These are phyloP conservation scores for Sporothrix globosa DNA, from an alignment of 2,329 filamentous ascomycete genomes.

Conservation along the genomic window DNA sequence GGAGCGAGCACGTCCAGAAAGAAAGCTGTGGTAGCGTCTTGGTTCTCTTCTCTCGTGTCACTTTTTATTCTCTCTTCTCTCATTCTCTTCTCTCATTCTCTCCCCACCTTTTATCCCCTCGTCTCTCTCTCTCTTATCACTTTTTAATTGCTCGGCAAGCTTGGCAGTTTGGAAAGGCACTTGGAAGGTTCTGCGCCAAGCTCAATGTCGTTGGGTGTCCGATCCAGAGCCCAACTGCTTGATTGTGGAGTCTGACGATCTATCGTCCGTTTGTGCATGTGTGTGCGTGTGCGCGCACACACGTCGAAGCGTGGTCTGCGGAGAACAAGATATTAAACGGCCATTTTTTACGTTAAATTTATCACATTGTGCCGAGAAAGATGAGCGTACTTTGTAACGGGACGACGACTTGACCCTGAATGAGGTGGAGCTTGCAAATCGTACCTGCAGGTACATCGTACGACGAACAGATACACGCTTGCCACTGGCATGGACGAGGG, in stretches of 20 bases:
- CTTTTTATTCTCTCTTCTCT: no score
- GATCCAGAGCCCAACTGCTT: no score
- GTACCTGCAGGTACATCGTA: background rate
- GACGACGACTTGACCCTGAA: no score
- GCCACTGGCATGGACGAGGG: background rate
- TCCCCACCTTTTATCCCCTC: no score
- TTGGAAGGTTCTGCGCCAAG: slow-evolving; percentile 6
- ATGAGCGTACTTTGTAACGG: background rate
- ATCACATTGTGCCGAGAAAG: background rate
- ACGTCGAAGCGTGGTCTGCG: no score
- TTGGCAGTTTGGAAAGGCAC: background rate
- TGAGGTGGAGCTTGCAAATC: background rate
- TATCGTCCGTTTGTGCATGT: background rate
- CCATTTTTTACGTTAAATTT: background rate
- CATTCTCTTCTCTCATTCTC: no score
- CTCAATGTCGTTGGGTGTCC: no score
- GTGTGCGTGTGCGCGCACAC: background rate
- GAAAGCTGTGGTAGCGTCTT: no score
- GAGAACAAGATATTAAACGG: no score
- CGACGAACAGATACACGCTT: background rate
- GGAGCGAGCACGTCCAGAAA: background rate
- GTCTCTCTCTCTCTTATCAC: no score
- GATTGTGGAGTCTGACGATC: background rate
- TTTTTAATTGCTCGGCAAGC: background rate
- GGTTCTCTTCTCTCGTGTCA: no score